These are phyloP conservation scores for Trypanosoma melophagium DNA, from an alignment of 208 protist genomes.

Conservation along the genomic window DNA sequence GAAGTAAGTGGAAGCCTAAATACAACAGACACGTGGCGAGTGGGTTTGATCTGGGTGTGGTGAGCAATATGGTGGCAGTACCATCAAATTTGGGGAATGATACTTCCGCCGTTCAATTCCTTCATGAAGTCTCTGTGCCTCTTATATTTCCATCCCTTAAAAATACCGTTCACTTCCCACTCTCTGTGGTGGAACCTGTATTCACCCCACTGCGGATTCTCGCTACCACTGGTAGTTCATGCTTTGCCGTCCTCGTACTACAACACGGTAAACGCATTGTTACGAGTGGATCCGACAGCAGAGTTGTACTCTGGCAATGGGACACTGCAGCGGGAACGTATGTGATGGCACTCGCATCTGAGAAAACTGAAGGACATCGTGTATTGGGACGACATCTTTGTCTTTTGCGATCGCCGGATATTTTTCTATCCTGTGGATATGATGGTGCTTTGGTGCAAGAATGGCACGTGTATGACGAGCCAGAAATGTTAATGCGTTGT, in stretches of 20 bases:
- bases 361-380: slow-evolving; percentile 16
- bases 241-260: slow-evolving; percentile 61
- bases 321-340: slow-evolving; percentile 29
- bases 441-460: slow-evolving; percentile 76
- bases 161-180: slow-evolving; percentile 64
- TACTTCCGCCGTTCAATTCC: slow-evolving; percentile 20
- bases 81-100: neutral
- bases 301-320: slow-evolving; percentile 53
- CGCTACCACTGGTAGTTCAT: slow-evolving; percentile 38
- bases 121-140: slow-evolving; percentile 38
- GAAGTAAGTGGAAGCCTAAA: slow-evolving; percentile 70
- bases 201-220: slow-evolving; percentile 53
- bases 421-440: slow-evolving; percentile 69
- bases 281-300: slow-evolving; percentile 60
- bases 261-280: slow-evolving; percentile 37
- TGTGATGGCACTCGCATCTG: slow-evolving; percentile 33
- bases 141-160: slow-evolving; percentile 59
- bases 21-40: slow-evolving; percentile 46
- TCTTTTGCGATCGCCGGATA: slow-evolving; percentile 59
- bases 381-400: slow-evolving; percentile 54
- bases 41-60: slow-evolving; percentile 55
- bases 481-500: slow-evolving; percentile 60
- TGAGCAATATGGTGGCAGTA: slow-evolving; percentile 48
- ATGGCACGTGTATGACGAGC: slow-evolving; percentile 85
- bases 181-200: slow-evolving; percentile 67